Evolutionary conservation across 225 moss, liverwort and hornwort species (phyloP), one percentile per base, ranked within the genome.

Genomic region (Straminergon stramineum): DNA sequence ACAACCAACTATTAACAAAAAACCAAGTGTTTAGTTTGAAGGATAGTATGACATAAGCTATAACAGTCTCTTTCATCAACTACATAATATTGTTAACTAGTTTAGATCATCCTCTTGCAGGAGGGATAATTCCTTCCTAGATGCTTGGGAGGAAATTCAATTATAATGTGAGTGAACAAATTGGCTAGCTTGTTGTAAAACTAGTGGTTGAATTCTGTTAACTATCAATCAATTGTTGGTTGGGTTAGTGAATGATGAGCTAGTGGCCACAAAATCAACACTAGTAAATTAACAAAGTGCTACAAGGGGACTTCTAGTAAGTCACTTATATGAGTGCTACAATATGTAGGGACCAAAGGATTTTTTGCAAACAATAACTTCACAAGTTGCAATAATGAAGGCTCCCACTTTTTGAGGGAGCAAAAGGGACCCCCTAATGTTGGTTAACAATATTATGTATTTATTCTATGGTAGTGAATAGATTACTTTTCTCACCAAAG

Each of bases 171-270:
- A 37, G 3, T 21, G 13, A 68, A n/a, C 5, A 68, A 0, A 68
- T 68, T 68, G 1, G 0, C 0, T n/a, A 1, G 4, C 4, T n/a
- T 7, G 22, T 22, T n/a, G 2, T n/a, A 68, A n/a, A 7, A 68
- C 0, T 68, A 6, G 21, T 68, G 4, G 7, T 2, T 0, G 4
- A 0, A 20, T 21, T 37, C 12, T 21, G 0, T 37, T 19, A 37
- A 4, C 12, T 21, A 12, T 37, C 0, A 0, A 0, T 12, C 4
- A 11, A 6, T 2, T 37, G 0, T 35, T 37, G 21, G 19, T 0
- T 6, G 1, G 4, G 6, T 68, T 68, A 5, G 3, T 68, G 6
- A 68, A 4, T 11, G 37, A 11, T 37, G 12, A 37, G 6, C 3
- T 67, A 4, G 37, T 68, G 11, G 37, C 4, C 1, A 37, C 12